Base-by-base conservation (phyloP, 441 rosid genomes). In the Pelargonium myrrhifolium region DNA sequence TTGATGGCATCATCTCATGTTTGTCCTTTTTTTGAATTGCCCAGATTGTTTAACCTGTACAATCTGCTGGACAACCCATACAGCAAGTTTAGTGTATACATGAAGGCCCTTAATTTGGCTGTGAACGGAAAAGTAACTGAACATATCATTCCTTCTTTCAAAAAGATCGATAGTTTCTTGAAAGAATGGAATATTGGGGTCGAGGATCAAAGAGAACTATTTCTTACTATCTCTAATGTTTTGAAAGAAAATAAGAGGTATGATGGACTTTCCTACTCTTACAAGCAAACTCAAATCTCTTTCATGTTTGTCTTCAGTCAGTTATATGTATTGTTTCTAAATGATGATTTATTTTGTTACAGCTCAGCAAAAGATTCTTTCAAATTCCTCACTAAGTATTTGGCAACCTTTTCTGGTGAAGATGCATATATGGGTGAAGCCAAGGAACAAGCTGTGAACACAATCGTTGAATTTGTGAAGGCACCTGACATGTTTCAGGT, bases 31-130 rank as follows among this genome's bases (percentile, higher is more conserved):
- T 61, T 31, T 75, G 37, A 24, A 71, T 67, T 79, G 74, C 56
- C 39, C 89, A 95, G 99, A 80, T 87, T 95, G 84, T 95, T 95
- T 81, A 95, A 86, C 83, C 92, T 95, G 37, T 95, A 87, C 78
- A 95, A 89, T 80, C 87, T 95, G 53, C 75, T 95, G 86, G 91
- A 80, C 78, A 77, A 81, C 63, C 83, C 89, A 0, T 77, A 77
- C 74, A 83, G 88, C 82, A 88, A 87, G 69, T 95, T 90, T 71
- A 81, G 79, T 70, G 96, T 95, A n/a, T 95, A 87, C 83, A 78
- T 90, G 95, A 90, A 85, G 79, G 86, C 88, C 58, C 76, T 95
- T 6, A 73, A 80, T 39, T 75, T 95, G 73, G 89, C 96, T 12
- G 70, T 86, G 58, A 85, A 64, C 62, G 98, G 98, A 72, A 95